Conservation (phyloP, 495 filamentous ascomycete genomes). For the Arthonia radiata region DNA sequence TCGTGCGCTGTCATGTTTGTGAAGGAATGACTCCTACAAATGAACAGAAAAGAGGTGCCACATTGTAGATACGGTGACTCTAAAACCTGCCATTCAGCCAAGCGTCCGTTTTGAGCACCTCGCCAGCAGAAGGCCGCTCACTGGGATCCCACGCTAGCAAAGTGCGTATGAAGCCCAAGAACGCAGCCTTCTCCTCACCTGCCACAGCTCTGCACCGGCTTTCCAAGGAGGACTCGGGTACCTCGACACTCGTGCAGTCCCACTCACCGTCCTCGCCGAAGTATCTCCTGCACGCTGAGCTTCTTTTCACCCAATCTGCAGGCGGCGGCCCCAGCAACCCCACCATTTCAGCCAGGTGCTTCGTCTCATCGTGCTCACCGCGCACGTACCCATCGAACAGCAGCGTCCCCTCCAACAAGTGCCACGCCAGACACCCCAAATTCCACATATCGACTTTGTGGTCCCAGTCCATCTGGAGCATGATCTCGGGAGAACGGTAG, state of each 20-base stretch:
- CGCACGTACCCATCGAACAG: no score
- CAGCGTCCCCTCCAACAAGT: not conserved
- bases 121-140: constrained; percentile 19
- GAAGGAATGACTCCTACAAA: no score
- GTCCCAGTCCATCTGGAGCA: constrained; percentile 6
- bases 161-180: constrained; percentile 17
- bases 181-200: constrained; percentile 16
- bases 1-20: no score
- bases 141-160: constrained; percentile 27
- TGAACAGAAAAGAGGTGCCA: no score
- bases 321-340: constrained; percentile 21
- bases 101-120: constrained; percentile 18
- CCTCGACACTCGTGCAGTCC: constrained; percentile 10
- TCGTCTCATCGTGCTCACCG: no score
- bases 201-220: no score
- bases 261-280: constrained; percentile 16
- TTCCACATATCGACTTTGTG: constrained; percentile 5
- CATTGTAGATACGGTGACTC: no score
- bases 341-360: constrained; percentile 24
- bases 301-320: constrained; percentile 15
- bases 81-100: constrained; percentile 21
- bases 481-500: constrained; percentile 6
- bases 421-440: not conserved
- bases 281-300: constrained; percentile 13
- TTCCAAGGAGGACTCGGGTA: constrained; percentile 13